Evolutionary conservation across 73 alveolate species (phyloP), one percentile per base, ranked within the genome.

Genomic region (Uronychia setigera): DNA sequence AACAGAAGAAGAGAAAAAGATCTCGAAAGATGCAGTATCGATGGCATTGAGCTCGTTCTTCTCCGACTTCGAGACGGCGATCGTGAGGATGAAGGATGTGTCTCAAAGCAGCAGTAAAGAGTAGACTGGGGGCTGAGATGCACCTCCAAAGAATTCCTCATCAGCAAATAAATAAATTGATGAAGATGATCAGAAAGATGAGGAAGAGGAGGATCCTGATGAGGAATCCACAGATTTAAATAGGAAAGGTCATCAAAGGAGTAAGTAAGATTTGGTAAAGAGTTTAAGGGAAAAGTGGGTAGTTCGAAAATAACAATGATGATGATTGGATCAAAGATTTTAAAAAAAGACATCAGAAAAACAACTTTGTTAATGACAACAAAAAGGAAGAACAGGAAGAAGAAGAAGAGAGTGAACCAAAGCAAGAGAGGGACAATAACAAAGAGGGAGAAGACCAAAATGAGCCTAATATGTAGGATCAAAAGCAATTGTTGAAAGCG

Each of bases 151-250:
- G 67, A 46, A 46, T 46, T 5, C n/a, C 67, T 46, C 67, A 46
- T 5, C 67, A 11, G 67, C 67, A 46, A 46, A 46, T 11, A 46
- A 46, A 19, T 46, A 46, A 46, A 46, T 5, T 46, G 67, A 46
- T 5, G 79, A 67, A 67, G 32, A 76, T 31, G 82, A 76, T 9
- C 28, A 30, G 59, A 19, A 76, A 31, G 82, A 14, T 19, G 82
- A 76, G 59, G 59, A 25, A 5, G 82, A 76, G 57, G 57, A 67
- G 13, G 78, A 80, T 1, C 57, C 34, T 0, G 86, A 80, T 46
- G 67, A 46, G 67, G 67, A 46, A 46, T 19, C 19, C n/a, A 46
- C 5, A 46, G 67, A 46, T 5, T 5, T 11, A 19, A 46, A 46
- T 11, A 46, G 67, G 67, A 19, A 5, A 46, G 67, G 67, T n/a